Evolutionary conservation across 225 moss, liverwort and hornwort genomes (phyloP).

Genomic region (Neckera pumila): DNA sequence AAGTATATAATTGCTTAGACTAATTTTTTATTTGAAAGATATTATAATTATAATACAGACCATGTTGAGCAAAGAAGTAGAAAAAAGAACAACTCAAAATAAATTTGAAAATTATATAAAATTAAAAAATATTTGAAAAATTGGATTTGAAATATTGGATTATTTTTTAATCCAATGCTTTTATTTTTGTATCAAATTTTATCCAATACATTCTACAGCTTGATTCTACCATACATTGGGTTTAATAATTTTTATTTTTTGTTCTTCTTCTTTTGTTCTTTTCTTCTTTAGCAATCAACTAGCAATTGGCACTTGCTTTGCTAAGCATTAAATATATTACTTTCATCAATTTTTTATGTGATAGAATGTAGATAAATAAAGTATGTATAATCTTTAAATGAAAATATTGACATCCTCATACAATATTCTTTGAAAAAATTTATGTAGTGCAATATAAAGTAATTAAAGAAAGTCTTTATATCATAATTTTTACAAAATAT

Average conservation of each 20-base stretch:
- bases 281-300: not conserved
- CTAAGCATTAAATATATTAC: too few relatives aligned
- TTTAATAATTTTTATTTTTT: not conserved
- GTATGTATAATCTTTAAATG: too few relatives aligned
- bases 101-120: not conserved
- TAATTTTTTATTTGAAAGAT: not conserved
- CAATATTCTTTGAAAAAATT: too few relatives aligned
- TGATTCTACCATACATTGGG: not conserved
- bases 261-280: fast-evolving
- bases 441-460: too few relatives aligned
- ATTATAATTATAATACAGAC: not conserved
- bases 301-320: too few relatives aligned
- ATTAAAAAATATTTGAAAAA: too few relatives aligned
- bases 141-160: too few relatives aligned
- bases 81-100: fast-evolving
- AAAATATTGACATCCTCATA: too few relatives aligned
- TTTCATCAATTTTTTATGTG: too few relatives aligned
- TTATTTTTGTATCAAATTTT: not conserved
- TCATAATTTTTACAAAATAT: too few relatives aligned
- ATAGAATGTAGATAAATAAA: too few relatives aligned
- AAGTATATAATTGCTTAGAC: not conserved
- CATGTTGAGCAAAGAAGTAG: fast-evolving
- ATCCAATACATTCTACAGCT: not conserved
- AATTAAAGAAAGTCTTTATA: too few relatives aligned
- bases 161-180: not conserved